Conservation (phyloP, 352 stramenopile genomes). For the Albugo candida region DNA sequence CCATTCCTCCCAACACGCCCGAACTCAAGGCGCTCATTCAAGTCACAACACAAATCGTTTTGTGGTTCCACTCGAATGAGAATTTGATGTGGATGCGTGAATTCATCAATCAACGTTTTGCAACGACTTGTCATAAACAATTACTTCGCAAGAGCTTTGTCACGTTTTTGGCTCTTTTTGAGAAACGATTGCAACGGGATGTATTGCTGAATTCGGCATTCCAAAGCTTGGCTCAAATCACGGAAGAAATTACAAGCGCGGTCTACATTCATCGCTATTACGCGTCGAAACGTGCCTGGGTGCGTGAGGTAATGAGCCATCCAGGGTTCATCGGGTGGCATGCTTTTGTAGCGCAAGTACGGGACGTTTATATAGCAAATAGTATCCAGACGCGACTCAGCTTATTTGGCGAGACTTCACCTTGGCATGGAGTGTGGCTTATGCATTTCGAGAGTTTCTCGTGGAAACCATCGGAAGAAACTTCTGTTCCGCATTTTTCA, state of each 20-base stretch:
- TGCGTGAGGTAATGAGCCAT: slow-evolving; percentile 27
- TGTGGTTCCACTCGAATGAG: slow-evolving; percentile 33
- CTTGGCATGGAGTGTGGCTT: slow-evolving; percentile 31
- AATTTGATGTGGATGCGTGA: slow-evolving; percentile 19
- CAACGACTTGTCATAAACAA: slow-evolving; percentile 19
- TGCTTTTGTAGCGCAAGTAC: slow-evolving; percentile 38
- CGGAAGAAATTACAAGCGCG: slow-evolving; percentile 37
- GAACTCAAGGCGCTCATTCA: slow-evolving; percentile 23
- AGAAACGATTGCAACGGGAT: slow-evolving; percentile 23
- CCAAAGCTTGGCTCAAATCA: slow-evolving; percentile 18
- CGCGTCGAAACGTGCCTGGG: slow-evolving; percentile 16
- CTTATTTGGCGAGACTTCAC: too few species aligned
- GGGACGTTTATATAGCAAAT: slow-evolving; percentile 28
- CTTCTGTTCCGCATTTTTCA: slow-evolving; percentile 11
- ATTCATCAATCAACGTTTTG: slow-evolving; percentile 22
- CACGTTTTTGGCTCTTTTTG: slow-evolving; percentile 17
- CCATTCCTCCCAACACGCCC: background rate
- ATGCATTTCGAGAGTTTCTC: slow-evolving; percentile 22
- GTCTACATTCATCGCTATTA: slow-evolving; percentile 37
- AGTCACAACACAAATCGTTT: slow-evolving; percentile 14
- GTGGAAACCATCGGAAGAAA: slow-evolving; percentile 15
- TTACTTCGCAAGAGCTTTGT: slow-evolving; percentile 25
- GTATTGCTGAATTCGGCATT: slow-evolving; percentile 23
- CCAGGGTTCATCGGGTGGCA: slow-evolving; percentile 34
- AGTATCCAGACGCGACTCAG: background rate